phyloP scores from a whole-genome alignment of 2,329 filamentous ascomycete genomes.

The Coniochaeta sp. region DNA sequence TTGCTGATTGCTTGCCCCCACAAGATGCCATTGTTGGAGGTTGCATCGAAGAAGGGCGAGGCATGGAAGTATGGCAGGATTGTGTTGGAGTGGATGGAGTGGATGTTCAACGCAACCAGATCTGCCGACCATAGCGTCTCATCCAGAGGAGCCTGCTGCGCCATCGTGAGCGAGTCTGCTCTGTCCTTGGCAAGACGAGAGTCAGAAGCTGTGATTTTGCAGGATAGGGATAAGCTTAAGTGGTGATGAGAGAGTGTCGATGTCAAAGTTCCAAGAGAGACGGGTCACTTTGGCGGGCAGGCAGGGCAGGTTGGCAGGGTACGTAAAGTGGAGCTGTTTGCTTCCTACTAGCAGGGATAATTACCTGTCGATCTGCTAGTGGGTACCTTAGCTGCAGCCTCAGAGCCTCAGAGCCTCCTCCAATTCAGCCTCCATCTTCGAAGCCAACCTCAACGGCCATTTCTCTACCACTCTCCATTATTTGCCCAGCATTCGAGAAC shows the following conservation, averaged over 20 bases:
- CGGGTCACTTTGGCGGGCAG: too few species aligned
- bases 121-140: neutral
- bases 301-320: too few species aligned
- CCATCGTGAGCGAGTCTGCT: neutral
- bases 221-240: too few species aligned
- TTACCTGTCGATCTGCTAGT: too few species aligned
- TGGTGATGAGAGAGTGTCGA: too few species aligned
- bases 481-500: neutral
- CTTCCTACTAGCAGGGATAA: neutral
- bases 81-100: constrained; percentile 53
- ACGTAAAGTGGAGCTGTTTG: too few species aligned
- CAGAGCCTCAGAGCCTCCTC: neutral
- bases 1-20: constrained; percentile 57
- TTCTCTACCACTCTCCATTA: neutral
- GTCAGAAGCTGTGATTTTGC: neutral
- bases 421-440: neutral
- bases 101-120: neutral
- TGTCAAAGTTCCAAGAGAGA: too few species aligned
- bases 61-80: constrained; percentile 62
- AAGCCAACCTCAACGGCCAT: neutral
- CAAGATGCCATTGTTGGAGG: constrained; percentile 60
- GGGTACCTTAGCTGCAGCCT: too few species aligned
- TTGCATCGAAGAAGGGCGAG: constrained; percentile 61
- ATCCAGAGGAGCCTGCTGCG: neutral
- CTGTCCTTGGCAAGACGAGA: too few species aligned